A percentile compares a stretch with the other conserved stretches of the same genome.
phyloP scores from a whole-genome alignment of 768 basidiomycete genomes.

The Mycena olivaceomarginata region DNA sequence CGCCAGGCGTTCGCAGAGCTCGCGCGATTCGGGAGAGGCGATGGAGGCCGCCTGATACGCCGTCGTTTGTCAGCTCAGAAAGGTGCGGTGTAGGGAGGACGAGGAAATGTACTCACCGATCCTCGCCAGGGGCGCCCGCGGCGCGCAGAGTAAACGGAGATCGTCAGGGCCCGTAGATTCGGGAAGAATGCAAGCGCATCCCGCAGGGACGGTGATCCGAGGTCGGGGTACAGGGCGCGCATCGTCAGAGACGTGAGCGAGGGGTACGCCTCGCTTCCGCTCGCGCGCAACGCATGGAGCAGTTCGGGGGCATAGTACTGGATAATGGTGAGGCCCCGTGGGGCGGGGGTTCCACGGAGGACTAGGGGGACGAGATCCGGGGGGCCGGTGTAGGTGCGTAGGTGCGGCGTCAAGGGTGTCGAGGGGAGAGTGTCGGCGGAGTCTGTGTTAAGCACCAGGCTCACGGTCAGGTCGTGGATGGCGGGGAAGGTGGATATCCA shows the following conservation, averaged over 20 bases:
- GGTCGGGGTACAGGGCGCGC: background rate
- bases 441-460: background rate
- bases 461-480: background rate
- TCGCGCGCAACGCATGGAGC: background rate
- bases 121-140: no score
- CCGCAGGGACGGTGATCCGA: background rate
- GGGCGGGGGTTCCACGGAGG: background rate
- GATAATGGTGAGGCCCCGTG: background rate
- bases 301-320: background rate
- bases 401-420: background rate
- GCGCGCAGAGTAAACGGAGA: background rate
- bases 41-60: no score
- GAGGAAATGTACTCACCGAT: no score
- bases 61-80: no score
- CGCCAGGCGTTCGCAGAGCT: no score
- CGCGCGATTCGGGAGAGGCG: no score
- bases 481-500: background rate
- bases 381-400: background rate
- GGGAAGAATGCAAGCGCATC: background rate
- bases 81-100: no score
- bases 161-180: background rate
- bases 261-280: background rate
- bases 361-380: background rate
- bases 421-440: background rate
- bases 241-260: conserved; percentile 1